Percentiles rank a stretch among this genome's conserved stretches.
phyloP scores from a whole-genome alignment of 768 basidiomycete species.

The Tricholoma matsutake region DNA sequence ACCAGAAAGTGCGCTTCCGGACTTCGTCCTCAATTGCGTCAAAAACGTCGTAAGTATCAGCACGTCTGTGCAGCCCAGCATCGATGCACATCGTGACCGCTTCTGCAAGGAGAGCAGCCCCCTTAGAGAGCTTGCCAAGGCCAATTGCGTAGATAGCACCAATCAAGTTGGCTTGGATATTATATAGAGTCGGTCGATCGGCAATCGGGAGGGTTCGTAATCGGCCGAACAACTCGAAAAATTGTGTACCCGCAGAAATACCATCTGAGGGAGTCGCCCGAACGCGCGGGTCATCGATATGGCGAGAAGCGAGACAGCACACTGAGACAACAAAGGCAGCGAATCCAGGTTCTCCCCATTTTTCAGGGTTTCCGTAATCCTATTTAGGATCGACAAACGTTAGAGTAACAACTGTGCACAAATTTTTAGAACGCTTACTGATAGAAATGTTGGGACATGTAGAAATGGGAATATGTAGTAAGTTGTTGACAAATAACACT shows the following conservation, averaged over 20 bases:
- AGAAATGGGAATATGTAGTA: conserved; percentile 91
- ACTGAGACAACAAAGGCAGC: conserved; percentile 91
- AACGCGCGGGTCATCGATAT: conserved; percentile 90
- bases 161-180: conserved; percentile 85
- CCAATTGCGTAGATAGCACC: conserved; percentile 95
- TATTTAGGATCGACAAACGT: conserved; percentile 23
- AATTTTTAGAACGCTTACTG: conserved; percentile 41
- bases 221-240: conserved; percentile 86
- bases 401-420: conserved; percentile 14
- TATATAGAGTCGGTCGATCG: conserved; percentile 88
- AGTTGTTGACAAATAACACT: conserved; percentile 88
- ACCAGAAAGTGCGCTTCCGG: conserved; percentile 94
- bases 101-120: conserved; percentile 82
- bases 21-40: conserved; percentile 89
- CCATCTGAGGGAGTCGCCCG: conserved; percentile 79
- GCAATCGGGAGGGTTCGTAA: conserved; percentile 86
- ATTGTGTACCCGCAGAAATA: conserved; percentile 85
- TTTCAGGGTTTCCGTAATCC: conserved; percentile 92
- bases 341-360: conserved; percentile 96
- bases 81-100: conserved; percentile 86
- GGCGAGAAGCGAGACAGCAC: conserved; percentile 87
- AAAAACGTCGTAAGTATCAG: conserved; percentile 83
- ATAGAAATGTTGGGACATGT: conserved; percentile 85
- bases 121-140: conserved; percentile 83
- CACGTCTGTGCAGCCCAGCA: conserved; percentile 83